phyloP scores from a whole-genome alignment of 2,329 filamentous ascomycete species.

The Tolypocladium amazonense region DNA sequence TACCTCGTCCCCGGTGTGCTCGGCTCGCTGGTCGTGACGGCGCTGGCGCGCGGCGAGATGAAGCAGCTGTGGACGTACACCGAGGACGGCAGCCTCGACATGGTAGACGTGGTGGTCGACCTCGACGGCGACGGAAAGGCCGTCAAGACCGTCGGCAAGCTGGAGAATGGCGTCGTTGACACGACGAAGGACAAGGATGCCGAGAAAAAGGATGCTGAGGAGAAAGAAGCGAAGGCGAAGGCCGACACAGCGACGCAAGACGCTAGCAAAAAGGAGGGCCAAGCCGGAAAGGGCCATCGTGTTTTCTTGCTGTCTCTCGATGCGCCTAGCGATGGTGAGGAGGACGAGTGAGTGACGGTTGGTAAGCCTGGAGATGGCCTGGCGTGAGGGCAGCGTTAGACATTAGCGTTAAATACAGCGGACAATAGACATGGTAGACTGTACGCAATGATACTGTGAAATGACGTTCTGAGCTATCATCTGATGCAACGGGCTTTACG shows the following conservation, averaged over 20 bases:
- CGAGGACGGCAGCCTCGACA: slow-evolving; percentile 55
- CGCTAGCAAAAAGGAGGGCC: neutral
- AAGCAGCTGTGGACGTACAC: slow-evolving; percentile 71
- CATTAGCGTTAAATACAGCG: neutral
- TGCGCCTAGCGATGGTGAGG: slow-evolving; percentile 11
- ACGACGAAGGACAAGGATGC: slow-evolving; percentile 17
- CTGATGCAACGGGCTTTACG: no score
- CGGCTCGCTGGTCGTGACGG: slow-evolving; percentile 64
- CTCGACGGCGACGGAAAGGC: slow-evolving; percentile 37
- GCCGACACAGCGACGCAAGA: neutral
- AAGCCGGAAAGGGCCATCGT: slow-evolving; percentile 12
- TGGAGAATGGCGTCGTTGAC: slow-evolving; percentile 26
- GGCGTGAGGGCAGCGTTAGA: neutral
- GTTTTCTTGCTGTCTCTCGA: slow-evolving; percentile 25
- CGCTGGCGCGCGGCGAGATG: slow-evolving; percentile 59
- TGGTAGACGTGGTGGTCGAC: slow-evolving; percentile 43
- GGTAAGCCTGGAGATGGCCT: no score
- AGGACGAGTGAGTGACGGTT: neutral
- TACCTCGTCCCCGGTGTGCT: slow-evolving; percentile 88
- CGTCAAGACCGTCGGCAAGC: slow-evolving; percentile 26
- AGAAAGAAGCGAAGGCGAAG: slow-evolving; percentile 7
- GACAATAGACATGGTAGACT: neutral
- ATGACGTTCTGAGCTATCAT: neutral
- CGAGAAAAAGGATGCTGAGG: slow-evolving; percentile 6
- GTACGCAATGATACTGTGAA: neutral